Base-by-base conservation (phyloP, 2,329 filamentous ascomycete species). In the Sporothrix humicola region DNA sequence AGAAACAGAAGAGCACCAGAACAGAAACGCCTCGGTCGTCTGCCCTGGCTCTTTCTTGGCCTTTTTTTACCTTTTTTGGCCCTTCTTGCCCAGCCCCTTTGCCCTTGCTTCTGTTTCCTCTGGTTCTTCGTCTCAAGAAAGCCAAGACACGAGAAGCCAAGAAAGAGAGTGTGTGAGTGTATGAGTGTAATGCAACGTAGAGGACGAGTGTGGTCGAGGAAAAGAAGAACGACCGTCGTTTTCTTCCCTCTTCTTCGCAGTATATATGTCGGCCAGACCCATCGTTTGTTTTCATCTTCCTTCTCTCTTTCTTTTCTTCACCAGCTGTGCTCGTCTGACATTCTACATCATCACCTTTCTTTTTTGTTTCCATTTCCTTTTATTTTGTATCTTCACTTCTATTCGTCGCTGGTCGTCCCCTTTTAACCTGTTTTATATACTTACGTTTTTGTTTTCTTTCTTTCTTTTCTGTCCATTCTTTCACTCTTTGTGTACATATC, bases 361-460 rank as follows among this genome's bases (percentile, higher is more conserved):
- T 59, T 72, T 63, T 58, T n/a, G 23, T 12, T 20, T 59, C 54
- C 26, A 0, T 52, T 54, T 17, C 8, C n/a, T 69, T 63, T 63
- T 56, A 5, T 65, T 15, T 61, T 70, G 5, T 37, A 37, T 26
- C n/a, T 68, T 65, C 59, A 31, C 50, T 72, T 74, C 58, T 59
- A 46, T 50, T 73, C 13, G 74, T 75, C 75, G 75, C 75, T 76
- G 75, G 75, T 73, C 75, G 75, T 71, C 74, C 69, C 17, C 20
- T 54, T 65, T 71, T 65, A 20, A 73, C 17, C 59, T 58, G 44
- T 20, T n/a, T 69, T 69, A 8, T 42, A 52, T 69, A 56, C 31
- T 37, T 3, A 37, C 31, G 31, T 17, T 63, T 23, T 46, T 5
- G 26, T 42, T 20, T 23, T 10, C 13, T 48, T 66, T 31, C n/a